Evolutionary conservation across 2,329 filamentous ascomycete species (phyloP).

Genomic region (Talaromyces sp.): DNA sequence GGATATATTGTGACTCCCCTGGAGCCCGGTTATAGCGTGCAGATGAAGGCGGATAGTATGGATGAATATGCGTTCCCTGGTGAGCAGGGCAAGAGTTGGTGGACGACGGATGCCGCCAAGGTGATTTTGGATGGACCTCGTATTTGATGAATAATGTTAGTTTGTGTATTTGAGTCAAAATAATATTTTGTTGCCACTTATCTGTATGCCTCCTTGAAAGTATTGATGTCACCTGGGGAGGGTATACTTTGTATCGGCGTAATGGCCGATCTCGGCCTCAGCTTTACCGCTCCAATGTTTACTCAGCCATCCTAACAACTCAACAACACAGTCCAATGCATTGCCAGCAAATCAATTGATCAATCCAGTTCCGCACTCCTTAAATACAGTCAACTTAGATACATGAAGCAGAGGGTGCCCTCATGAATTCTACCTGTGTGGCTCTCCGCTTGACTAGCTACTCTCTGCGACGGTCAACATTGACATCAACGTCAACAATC

Average conservation of each 20-base stretch:
- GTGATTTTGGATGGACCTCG: slow-evolving; percentile 61
- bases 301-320: background rate
- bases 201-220: no score
- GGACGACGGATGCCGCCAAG: slow-evolving; percentile 76
- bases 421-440: slow-evolving; percentile 9
- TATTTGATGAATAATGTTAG: slow-evolving; percentile 24
- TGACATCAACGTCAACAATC: background rate
- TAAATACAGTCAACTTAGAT: background rate
- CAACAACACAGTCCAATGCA: background rate
- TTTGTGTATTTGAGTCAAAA: background rate
- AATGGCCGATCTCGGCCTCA: background rate
- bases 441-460: slow-evolving; percentile 5
- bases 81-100: slow-evolving; percentile 76
- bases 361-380: background rate
- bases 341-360: background rate
- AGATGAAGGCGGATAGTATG: slow-evolving; percentile 91
- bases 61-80: slow-evolving; percentile 74
- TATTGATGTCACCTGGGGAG: no score
- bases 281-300: background rate
- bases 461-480: slow-evolving; percentile 3
- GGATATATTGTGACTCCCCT: slow-evolving; percentile 85
- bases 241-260: background rate
- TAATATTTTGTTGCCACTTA: background rate
- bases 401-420: background rate
- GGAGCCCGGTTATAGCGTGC: slow-evolving; percentile 82